Evolutionary conservation across 2,329 filamentous ascomycete genomes (phyloP), one percentile per base, ranked within the genome.

Genomic region (Pseudonectria buxi): DNA sequence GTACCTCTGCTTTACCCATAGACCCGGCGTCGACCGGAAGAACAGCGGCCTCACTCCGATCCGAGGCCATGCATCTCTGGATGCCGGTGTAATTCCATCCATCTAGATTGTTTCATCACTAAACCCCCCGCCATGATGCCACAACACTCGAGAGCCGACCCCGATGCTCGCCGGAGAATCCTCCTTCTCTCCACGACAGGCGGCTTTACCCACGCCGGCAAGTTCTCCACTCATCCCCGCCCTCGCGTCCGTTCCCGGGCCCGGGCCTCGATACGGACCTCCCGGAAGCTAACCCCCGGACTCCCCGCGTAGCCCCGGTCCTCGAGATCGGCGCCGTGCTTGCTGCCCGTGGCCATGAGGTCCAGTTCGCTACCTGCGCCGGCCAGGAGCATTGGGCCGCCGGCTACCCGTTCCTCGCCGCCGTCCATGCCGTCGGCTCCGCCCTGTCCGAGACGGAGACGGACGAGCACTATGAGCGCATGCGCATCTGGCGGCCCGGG

Each of bases 301-400:
- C n/a, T n/a, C 16, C 2, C 6, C 12, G 4, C 10, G 7, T 27
- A 58, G 61, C 55, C 3, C 59, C 59, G 2, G 46, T 64, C 6
- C 50, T 64, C 12, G 59, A 65, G 35, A 50, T 64, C 24, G 57
- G 56, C 14, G 44, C 48, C 9, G 49, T 57, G 1, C 54, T 64
- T 10, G 47, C 58, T 14, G 38, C 51, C 7, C 53, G 61, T 18
- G 57, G 62, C 14, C 56, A 64, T 36, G 45, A 37, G 7, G 46
- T 67, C 33, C 55, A 60, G 13, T 65, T 67, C 24, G 62, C 61
- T 14, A 66, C 62, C 1, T 51, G 57, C 22, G 37, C 53, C 7
- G 57, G 57, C 10, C 62, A 65, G 39, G 59, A 63, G 22, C 28
- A 33, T 24, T 65, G 61, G 61, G 44, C 46, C 9, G 34, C 50